Percentiles rank a stretch among this genome's conserved stretches.
phyloP scores from a whole-genome alignment of 768 basidiomycete species.

The Exidia glandulosa region DNA sequence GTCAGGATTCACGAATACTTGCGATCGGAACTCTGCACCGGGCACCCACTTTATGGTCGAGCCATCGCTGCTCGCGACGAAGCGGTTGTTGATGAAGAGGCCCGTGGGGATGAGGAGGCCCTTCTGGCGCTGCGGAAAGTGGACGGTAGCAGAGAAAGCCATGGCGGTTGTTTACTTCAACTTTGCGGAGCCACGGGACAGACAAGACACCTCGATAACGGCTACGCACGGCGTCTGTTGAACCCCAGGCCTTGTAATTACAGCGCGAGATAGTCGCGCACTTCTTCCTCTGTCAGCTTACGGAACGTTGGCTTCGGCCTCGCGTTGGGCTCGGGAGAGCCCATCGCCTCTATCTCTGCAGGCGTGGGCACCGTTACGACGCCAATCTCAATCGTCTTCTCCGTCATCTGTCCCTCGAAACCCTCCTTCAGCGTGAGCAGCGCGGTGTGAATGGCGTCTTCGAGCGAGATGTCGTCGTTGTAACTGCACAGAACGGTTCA shows the following conservation, averaged over 20 bases:
- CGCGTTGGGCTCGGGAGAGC: slow-evolving; percentile 35
- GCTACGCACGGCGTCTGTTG: not conserved
- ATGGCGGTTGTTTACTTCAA: not conserved
- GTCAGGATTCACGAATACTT: not conserved
- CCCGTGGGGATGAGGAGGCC: slow-evolving; percentile 30
- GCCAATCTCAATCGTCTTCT: slow-evolving; percentile 98
- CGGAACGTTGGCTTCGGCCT: slow-evolving; percentile 83
- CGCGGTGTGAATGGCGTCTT: slow-evolving; percentile 98
- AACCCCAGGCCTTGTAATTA: too few species aligned
- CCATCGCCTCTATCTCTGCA: slow-evolving; percentile 50
- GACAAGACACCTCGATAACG: not conserved
- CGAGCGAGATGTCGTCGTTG: slow-evolving; percentile 97
- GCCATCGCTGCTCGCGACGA: slow-evolving; percentile 40
- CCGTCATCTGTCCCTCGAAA: slow-evolving; percentile 99
- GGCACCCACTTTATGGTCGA: slow-evolving; percentile 61
- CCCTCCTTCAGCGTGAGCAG: slow-evolving; percentile 96
- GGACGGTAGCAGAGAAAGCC: not conserved
- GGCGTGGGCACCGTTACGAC: slow-evolving; percentile 81
- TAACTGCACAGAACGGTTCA: slow-evolving; percentile 44
- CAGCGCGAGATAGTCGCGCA: slow-evolving; percentile 87
- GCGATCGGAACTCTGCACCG: not conserved
- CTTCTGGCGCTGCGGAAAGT: not conserved
- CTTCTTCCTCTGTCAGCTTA: slow-evolving; percentile 93
- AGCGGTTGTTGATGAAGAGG: slow-evolving; percentile 63
- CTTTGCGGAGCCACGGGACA: not conserved